Evolutionary conservation across 2,329 filamentous ascomycete genomes (phyloP).

Genomic region (Mollisiaceae sp.): DNA sequence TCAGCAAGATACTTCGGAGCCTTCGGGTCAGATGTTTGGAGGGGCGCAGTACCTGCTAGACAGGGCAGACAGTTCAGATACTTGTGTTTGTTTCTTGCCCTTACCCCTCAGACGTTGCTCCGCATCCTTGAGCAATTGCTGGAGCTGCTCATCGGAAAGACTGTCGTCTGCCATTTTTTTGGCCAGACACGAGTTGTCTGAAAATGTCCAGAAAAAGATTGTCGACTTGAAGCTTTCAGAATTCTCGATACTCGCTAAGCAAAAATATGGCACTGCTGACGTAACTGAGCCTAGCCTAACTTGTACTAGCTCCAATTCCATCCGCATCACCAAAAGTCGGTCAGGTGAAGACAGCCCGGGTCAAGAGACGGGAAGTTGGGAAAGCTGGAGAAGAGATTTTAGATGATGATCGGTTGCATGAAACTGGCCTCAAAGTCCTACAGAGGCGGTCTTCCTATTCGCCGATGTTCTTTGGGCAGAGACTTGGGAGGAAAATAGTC

Average conservation of each 20-base stretch:
- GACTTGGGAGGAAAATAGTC: neutral
- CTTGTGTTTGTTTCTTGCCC: constrained; percentile 21
- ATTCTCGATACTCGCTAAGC: constrained; percentile 7
- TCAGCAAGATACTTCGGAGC: constrained; percentile 22
- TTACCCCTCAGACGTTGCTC: constrained; percentile 59
- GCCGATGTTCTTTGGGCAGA: neutral
- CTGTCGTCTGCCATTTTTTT: constrained; percentile 46
- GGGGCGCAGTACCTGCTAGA: constrained; percentile 29
- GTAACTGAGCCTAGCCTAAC: too few species aligned
- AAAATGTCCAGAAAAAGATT: constrained; percentile 16
- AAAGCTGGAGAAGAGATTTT: constrained; percentile 8
- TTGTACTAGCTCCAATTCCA: neutral
- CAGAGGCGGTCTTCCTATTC: neutral
- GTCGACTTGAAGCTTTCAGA: constrained; percentile 9
- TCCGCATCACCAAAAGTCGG: constrained; percentile 21
- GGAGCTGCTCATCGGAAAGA: constrained; percentile 67
- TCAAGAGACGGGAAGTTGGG: constrained; percentile 5
- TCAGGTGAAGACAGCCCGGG: constrained; percentile 13
- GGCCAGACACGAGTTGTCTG: neutral
- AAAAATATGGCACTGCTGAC: neutral
- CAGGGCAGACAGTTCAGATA: constrained; percentile 22
- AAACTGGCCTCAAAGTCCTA: neutral
- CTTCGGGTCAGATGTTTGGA: neutral
- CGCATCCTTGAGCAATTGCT: constrained; percentile 66
- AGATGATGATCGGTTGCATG: constrained; percentile 16